A percentile compares a stretch with the other conserved stretches of the same genome.
phyloP scores from a whole-genome alignment of 2,329 filamentous ascomycete species.

The Rugonectria rugulosa region DNA sequence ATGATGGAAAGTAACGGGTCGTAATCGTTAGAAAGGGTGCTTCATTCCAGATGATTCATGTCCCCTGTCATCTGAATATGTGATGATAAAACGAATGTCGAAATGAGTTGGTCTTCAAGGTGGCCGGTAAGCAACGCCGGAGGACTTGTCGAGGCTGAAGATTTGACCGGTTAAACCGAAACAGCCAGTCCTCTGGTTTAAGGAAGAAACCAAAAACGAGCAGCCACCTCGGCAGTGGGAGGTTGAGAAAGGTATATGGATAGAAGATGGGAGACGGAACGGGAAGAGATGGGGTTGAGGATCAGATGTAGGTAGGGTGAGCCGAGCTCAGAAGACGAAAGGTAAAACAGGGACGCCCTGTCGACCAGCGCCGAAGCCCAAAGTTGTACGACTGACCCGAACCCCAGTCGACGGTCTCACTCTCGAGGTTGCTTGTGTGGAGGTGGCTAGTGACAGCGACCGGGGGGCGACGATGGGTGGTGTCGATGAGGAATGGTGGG shows the following conservation, averaged over 20 bases:
- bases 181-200: conserved; percentile 5
- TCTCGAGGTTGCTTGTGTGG: conserved; percentile 41
- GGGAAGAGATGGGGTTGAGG: conserved; percentile 34
- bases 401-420: conserved; percentile 40
- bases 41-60: conserved; percentile 13
- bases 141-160: conserved; percentile 19
- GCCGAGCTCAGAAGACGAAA: conserved; percentile 31
- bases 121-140: not conserved
- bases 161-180: conserved; percentile 14
- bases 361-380: conserved; percentile 35
- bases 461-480: conserved; percentile 39
- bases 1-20: not conserved
- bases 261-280: conserved; percentile 24
- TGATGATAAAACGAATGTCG: conserved; percentile 6
- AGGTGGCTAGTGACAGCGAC: conserved; percentile 43
- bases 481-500: conserved; percentile 40
- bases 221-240: conserved; percentile 27
- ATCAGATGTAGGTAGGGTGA: conserved; percentile 39
- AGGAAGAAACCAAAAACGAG: conserved; percentile 18
- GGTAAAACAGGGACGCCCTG: conserved; percentile 29
- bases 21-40: not conserved
- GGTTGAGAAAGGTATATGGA: conserved; percentile 27
- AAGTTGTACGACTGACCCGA: conserved; percentile 40
- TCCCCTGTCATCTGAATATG: conserved; percentile 2
- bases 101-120: not conserved